These are phyloP conservation scores for Sugiyamaella marilandica DNA, from an alignment of 805 yeast species.

Conservation along the genomic window DNA sequence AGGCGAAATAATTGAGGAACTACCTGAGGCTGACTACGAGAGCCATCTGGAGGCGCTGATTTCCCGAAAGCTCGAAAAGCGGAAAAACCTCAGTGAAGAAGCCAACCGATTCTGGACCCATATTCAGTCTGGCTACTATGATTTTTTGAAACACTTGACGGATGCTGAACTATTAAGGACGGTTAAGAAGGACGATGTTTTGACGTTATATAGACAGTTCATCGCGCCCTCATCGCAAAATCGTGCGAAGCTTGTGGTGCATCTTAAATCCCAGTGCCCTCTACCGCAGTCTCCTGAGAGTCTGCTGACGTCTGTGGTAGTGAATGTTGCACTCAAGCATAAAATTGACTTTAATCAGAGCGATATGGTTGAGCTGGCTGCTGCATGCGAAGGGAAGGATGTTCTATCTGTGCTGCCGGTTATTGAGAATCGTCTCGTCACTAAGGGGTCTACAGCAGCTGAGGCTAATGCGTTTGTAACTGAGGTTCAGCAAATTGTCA, in stretches of 20 bases:
- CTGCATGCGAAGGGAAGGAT: constrained; percentile 9
- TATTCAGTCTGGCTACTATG: constrained; percentile 72
- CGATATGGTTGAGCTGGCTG: constrained; percentile 14
- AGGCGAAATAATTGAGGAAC: constrained; percentile 41
- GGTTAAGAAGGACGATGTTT: constrained; percentile 53
- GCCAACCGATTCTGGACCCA: constrained; percentile 56
- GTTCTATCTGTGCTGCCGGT: constrained; percentile 5
- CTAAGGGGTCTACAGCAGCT: constrained; percentile 8
- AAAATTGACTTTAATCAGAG: constrained; percentile 11
- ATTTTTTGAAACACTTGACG: constrained; percentile 55
- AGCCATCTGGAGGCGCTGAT: constrained; percentile 67
- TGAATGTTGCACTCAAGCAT: constrained; percentile 15
- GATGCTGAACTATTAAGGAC: constrained; percentile 53
- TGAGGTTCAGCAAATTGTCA: constrained; percentile 5
- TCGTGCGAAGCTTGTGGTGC: constrained; percentile 49
- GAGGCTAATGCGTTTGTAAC: constrained; percentile 6
- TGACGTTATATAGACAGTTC: constrained; percentile 47
- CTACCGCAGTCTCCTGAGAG: constrained; percentile 10
- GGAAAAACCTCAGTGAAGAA: constrained; percentile 78
- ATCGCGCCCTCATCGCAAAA: constrained; percentile 37
- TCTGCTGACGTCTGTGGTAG: constrained; percentile 9
- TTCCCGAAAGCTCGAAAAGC: constrained; percentile 60
- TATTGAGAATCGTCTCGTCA: constrained; percentile 5
- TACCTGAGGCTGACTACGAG: constrained; percentile 61
- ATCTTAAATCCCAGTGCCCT: constrained; percentile 52